Conservation (phyloP, 139 green algal genomes). For the Chlamydomonas incerta region DNA sequence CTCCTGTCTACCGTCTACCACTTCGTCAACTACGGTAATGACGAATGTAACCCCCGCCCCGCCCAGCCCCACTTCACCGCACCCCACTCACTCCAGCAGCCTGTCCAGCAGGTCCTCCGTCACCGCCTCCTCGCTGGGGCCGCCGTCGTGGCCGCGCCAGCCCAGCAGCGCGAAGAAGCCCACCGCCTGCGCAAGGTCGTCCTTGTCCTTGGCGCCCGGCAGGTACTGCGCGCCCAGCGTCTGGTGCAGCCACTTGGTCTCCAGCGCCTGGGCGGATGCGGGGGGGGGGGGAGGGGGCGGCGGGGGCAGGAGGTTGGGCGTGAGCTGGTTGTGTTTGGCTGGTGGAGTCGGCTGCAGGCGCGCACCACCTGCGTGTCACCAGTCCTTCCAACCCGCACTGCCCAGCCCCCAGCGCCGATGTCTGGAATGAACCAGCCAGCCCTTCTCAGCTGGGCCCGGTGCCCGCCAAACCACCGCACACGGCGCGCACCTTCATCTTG, state of each 20-base stretch:
- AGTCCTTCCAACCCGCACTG: too few relatives aligned
- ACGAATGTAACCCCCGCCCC: too few relatives aligned
- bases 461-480: too few relatives aligned
- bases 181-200: conserved; percentile 28
- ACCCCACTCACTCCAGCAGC: conserved; percentile 31
- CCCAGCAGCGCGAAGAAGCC: conserved; percentile 39
- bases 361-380: too few relatives aligned
- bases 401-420: too few relatives aligned
- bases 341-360: not conserved
- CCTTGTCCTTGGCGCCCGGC: conserved; percentile 29
- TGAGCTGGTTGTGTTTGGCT: too few relatives aligned
- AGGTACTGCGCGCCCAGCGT: conserved; percentile 40
- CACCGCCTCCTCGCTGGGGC: not conserved
- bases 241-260: conserved; percentile 37
- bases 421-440: too few relatives aligned
- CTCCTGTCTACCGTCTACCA: too few relatives aligned
- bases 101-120: conserved; percentile 22
- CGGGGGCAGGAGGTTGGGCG: not conserved
- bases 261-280: not conserved
- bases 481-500: conserved; percentile 25
- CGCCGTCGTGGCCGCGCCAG: conserved; percentile 21
- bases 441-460: too few relatives aligned
- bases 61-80: too few relatives aligned
- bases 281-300: not conserved
- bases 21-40: too few relatives aligned